phyloP scores from a whole-genome alignment of 2,329 filamentous ascomycete species.

The Sclerotiophoma versabilis region DNA sequence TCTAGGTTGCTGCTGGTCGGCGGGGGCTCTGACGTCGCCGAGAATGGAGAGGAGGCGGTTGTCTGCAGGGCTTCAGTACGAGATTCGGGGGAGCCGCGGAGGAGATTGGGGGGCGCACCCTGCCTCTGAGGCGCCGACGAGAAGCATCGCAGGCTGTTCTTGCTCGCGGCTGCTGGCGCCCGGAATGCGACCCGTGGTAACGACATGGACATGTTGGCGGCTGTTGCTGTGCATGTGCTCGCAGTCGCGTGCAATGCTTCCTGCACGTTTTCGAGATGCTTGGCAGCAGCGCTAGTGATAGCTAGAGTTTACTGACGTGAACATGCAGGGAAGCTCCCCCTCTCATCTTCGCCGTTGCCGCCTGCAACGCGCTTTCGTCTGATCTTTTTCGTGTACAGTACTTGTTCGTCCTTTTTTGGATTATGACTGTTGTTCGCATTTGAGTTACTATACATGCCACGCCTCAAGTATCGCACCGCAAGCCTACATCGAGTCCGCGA shows the following conservation, averaged over 20 bases:
- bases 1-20: background rate
- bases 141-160: slow-evolving; percentile 31
- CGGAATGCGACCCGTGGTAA: slow-evolving; percentile 25
- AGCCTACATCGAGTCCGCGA: slow-evolving; percentile 6
- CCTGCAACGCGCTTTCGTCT: slow-evolving; percentile 19
- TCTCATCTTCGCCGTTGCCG: slow-evolving; percentile 13
- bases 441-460: slow-evolving; percentile 4
- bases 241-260: slow-evolving; percentile 6
- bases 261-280: slow-evolving; percentile 9
- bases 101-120: slow-evolving; percentile 19
- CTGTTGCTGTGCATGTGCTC: slow-evolving; percentile 2
- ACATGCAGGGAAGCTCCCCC: slow-evolving; percentile 16
- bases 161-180: slow-evolving; percentile 11
- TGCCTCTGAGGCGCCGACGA: slow-evolving; percentile 33
- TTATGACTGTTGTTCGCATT: slow-evolving; percentile 21
- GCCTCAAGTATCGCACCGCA: slow-evolving; percentile 20
- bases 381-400: slow-evolving; percentile 22
- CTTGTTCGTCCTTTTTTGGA: slow-evolving; percentile 8
- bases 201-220: slow-evolving; percentile 40
- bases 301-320: slow-evolving; percentile 11
- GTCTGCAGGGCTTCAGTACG: slow-evolving; percentile 23
- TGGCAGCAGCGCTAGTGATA: slow-evolving; percentile 2
- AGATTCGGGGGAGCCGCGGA: background rate
- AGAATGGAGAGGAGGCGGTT: slow-evolving; percentile 32
- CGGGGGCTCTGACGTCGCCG: slow-evolving; percentile 11